Base-by-base conservation (phyloP, 2,329 filamentous ascomycete genomes). In the Claviceps quebecensis region DNA sequence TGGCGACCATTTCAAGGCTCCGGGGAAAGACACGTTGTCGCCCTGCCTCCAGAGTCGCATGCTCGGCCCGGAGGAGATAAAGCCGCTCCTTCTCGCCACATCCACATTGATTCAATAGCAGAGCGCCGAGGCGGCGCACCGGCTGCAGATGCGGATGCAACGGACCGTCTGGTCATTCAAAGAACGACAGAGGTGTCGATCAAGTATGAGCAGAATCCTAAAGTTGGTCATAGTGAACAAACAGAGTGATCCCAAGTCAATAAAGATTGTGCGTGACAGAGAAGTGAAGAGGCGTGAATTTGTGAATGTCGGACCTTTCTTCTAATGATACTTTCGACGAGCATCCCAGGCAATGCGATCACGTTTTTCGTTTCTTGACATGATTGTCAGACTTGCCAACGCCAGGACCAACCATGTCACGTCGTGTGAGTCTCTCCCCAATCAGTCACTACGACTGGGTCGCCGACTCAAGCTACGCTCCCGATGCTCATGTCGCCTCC, bases 401-500 rank as follows among this genome's bases (percentile, higher is more conserved):
- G 1, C 22, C 9, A 23, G 2, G 11, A 43, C 6, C 19, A 19
- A 19, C 23, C 11, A 17, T n/a, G 16, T 19, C 16, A 13, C 44
- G 9, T 34, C 8, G 3, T 26, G 11, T 23, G 9, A 23, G 9
- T 34, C 26, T 14, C 16, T 23, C 19, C 9, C 22, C 6, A n/a
- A 22, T 43, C 26, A 49, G 39, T 22, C 47, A 39, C 39, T 11
- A 37, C 39, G 39, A 19, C 11, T 22, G 43, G 39, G 26, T 49
- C 16, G 48, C 37, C 49, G 49, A 34, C 47, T 55, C 34, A 17
- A 23, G 39, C 54, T 50, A 14, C 51, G 54, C 49, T 53, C 52
- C 43, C 51, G 46, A 41, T 55, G 46, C 13, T 59, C 56, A 19
- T 53, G 57, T 1, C 59, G 60, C 13, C 53, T 59, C 11, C 57